phyloP scores from a whole-genome alignment of 2,329 filamentous ascomycete species.

The Beauveria varroae region DNA sequence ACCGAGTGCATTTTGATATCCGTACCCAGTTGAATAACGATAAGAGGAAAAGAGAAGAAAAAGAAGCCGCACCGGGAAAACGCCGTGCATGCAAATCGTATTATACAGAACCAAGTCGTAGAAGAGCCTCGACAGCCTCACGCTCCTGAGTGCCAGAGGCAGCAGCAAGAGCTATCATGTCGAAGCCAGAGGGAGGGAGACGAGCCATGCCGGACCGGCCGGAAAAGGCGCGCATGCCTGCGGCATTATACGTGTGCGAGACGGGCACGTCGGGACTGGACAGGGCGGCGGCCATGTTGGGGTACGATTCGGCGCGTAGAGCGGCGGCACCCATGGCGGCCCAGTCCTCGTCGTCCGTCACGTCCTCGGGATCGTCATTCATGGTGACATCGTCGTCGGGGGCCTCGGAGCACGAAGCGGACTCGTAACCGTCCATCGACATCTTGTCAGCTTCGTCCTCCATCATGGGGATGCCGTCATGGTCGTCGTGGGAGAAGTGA shows the following conservation, averaged over 20 bases:
- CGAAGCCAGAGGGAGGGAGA: constrained; percentile 43
- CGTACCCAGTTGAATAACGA: constrained; percentile 15
- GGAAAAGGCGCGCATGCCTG: constrained; percentile 42
- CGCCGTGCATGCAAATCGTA: constrained; percentile 46
- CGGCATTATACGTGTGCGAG: constrained; percentile 41
- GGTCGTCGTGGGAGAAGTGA: constrained; percentile 67
- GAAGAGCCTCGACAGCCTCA: constrained; percentile 72
- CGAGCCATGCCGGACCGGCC: constrained; percentile 45
- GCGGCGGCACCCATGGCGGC: constrained; percentile 80
- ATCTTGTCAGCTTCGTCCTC: constrained; percentile 88
- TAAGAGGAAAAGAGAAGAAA: constrained; percentile 2
- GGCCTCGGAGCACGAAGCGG: constrained; percentile 70
- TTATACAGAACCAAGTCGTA: constrained; percentile 75
- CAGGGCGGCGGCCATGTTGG: constrained; percentile 47
- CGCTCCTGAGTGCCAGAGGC: constrained; percentile 65
- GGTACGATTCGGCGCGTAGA: constrained; percentile 61
- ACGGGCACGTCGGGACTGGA: constrained; percentile 24
- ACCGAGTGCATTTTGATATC: constrained; percentile 14
- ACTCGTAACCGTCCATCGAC: constrained; percentile 68
- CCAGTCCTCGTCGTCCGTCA: constrained; percentile 96
- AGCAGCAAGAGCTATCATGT: constrained; percentile 42
- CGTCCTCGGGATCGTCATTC: constrained; percentile 72
- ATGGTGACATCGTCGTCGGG: constrained; percentile 58
- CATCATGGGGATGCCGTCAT: constrained; percentile 55
- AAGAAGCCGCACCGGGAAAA: constrained; percentile 25